Base-by-base conservation (phyloP, 2,329 filamentous ascomycete species). In the Verticillium longisporum region DNA sequence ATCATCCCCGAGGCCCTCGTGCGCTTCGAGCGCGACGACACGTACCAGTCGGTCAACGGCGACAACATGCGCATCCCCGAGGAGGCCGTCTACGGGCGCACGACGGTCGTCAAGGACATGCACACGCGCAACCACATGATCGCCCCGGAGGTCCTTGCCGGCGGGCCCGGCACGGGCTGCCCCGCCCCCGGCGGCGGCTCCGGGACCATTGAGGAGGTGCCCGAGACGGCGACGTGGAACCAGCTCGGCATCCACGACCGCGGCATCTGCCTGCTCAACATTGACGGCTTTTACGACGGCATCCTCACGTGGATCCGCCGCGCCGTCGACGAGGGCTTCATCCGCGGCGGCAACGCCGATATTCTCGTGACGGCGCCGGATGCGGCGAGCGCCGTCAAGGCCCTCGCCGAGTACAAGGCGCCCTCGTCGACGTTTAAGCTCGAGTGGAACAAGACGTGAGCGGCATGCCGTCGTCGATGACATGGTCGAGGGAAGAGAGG, bases 91-190 rank as follows among this genome's bases (percentile, higher is more conserved):
- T 99, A 91, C 72, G 95, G 95, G 10, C 80, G 83, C 54, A 97
- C 92, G 13, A 97, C 92, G 0, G 86, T 97, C 9, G 95, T 98
- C 33, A 83, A 87, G 67, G 92, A 97, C 73, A 99, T 99, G 95
- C 95, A 99, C 77, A 93, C 91, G 53, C 87, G 95, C 65, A 99
- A 99, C 80, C 86, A 90, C 67, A 82, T 95, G 78, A 98, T 99
- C 94, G 94, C 93, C 6, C 81, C 87, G 68, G 90, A 94, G 73
- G 92, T 98, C 15, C 83, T 96, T 26, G 83, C 85, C 21, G 92
- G 92, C 32, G 93, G 90, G 0, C 86, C 88, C 0, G 94, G 94
- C 1, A 89, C 87, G 61, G 94, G 94, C 13, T 99, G 99, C 77
- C 86, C 99, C 50, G 92, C 92, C 33, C 78, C 99, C 62, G 86